phyloP scores from a whole-genome alignment of 2,329 filamentous ascomycete species.

The Dactylonectria estremocensis region DNA sequence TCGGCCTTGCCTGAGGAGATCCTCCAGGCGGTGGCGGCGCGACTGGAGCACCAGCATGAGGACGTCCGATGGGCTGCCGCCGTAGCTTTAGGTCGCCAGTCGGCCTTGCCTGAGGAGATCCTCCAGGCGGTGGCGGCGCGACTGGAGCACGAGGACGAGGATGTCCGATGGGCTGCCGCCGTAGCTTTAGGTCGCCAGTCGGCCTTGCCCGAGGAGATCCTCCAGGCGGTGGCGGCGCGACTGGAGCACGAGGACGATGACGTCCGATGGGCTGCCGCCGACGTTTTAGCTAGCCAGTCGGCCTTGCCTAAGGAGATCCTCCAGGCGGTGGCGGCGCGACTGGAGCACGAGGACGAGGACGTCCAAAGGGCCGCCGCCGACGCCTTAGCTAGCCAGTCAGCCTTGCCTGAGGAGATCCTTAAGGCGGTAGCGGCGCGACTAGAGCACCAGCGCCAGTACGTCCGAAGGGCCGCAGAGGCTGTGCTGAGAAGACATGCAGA shows the following conservation, averaged over 20 bases:
- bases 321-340: too few species aligned
- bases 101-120: slow-evolving; percentile 1
- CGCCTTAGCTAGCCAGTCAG: not conserved
- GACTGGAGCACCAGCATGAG: not conserved
- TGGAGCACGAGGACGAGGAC: not conserved
- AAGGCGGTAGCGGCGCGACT: not conserved
- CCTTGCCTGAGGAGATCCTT: slow-evolving; percentile 4
- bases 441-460: not conserved
- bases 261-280: too few species aligned
- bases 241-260: not conserved
- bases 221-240: not conserved
- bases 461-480: not conserved
- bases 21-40: not conserved
- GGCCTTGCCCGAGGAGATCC: not conserved
- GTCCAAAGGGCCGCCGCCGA: not conserved
- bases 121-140: not conserved
- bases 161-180: not conserved
- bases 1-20: not conserved
- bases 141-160: not conserved
- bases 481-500: not conserved
- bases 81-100: not conserved
- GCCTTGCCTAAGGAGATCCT: too few species aligned
- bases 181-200: not conserved
- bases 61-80: not conserved
- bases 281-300: not conserved